Evolutionary conservation across 805 yeast species (phyloP), one percentile per base, ranked within the genome.

Genomic region (Wickerhamiella allomyrinae): DNA sequence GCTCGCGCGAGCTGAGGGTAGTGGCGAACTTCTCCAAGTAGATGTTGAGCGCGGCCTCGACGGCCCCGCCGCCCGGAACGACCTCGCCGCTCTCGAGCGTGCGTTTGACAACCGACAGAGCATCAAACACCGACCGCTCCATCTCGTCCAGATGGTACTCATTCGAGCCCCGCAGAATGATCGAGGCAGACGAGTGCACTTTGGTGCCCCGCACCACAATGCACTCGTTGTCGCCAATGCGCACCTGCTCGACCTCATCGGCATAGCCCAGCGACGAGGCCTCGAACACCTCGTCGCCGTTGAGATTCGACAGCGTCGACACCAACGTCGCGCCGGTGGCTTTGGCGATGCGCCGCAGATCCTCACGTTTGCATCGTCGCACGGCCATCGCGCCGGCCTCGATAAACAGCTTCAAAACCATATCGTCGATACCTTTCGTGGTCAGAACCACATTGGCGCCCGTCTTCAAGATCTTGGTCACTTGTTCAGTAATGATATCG

Each of bases 51-150:
- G 97, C 97, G 40, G 94, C 73, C 66, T 91, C 99, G 27, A 91
- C 98, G n/a, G 94, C 93, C 47, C 99, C 99, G 50, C 99, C 99
- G 47, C 99, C 99, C 34, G 98, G 97, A 5, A 91, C 98, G 44
- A 93, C 87, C 51, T 73, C 66, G 17, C 96, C 97, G 56, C 89
- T 77, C 63, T 91, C 98, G 51, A 93, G 71, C 10, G 97, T 86
- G 59, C 98, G 77, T 68, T 91, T 91, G 29, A 91, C 95, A 29
- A 91, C 98, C 36, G 85, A 77, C 49, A 91, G 69, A 2, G 97
- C 83, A 60, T 91, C 99, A 57, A 85, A 96, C 47, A 93, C 63
- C 0, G 97, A 86, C 63, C 99, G 76, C 66, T 91, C 95, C 97
- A 93, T 89, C 68, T 91, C 99, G 64, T 91, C 99, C 51, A 91